Conservation (phyloP, 139 green algal genomes). For the Chloropicon primus region DNA sequence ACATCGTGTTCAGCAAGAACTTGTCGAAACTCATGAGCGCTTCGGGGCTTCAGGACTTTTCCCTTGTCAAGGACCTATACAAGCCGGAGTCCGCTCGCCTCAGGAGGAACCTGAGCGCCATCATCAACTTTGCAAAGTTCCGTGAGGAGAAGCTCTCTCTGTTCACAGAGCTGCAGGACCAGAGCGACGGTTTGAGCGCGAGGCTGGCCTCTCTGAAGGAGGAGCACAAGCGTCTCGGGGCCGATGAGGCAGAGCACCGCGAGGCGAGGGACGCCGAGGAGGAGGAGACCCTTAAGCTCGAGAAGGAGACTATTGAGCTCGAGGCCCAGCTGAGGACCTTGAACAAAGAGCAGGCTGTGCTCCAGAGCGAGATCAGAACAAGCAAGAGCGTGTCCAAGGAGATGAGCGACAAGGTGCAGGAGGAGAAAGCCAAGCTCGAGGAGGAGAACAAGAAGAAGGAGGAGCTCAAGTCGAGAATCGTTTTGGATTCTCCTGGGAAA, state of each 20-base stretch:
- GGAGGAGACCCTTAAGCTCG: conserved; percentile 26
- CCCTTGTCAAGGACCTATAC: conserved; percentile 52
- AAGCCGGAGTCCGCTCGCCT: conserved; percentile 67
- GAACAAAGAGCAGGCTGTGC: conserved; percentile 48
- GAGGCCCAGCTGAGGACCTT: conserved; percentile 42
- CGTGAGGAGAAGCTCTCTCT: conserved; percentile 71
- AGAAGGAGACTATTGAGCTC: conserved; percentile 34
- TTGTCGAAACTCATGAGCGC: conserved; percentile 51
- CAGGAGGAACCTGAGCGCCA: conserved; percentile 60
- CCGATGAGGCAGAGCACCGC: conserved; percentile 21
- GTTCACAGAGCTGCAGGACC: conserved; percentile 47
- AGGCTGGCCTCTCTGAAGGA: conserved; percentile 24
- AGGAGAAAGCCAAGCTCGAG: conserved; percentile 45
- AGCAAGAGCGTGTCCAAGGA: conserved; percentile 41
- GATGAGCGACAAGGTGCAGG: conserved; percentile 35
- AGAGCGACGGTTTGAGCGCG: neutral
- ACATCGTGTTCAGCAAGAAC: conserved; percentile 51
- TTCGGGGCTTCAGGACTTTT: conserved; percentile 71
- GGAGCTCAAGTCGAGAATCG: conserved; percentile 53
- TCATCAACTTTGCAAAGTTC: conserved; percentile 94
- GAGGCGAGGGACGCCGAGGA: neutral
- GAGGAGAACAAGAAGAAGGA: conserved; percentile 35
- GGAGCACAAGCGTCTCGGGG: conserved; percentile 23
- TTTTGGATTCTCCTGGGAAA: conserved; percentile 26
- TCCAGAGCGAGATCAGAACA: conserved; percentile 29